Base-by-base conservation (phyloP, 495 filamentous ascomycete genomes). In the Podospora bellae-mahoneyi region DNA sequence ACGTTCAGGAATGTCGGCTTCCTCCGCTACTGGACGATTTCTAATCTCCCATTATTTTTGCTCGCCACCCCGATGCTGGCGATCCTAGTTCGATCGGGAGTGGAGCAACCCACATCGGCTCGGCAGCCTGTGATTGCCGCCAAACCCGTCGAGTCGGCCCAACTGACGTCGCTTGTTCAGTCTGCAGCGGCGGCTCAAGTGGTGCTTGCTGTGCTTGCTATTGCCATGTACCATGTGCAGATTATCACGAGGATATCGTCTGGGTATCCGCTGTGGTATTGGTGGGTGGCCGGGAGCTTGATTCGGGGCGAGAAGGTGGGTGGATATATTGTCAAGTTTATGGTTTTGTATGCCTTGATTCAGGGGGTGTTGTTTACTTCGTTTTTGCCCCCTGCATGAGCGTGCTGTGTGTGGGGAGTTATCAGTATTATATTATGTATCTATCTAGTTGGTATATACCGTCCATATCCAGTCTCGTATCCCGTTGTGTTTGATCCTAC, bases 161-260 rank as follows among this genome's bases (percentile, higher is more conserved):
- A 72, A 23, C 69, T 73, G 53, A 59, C 66, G 57, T 53, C 69
- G 64, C 72, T 78, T 66, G 76, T 84, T 68, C 82, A 70, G 66
- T 85, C 87, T 10, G 81, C 95, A 65, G 91, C 92, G 10, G 77
- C 90, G 27, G 84, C 87, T 2, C 93, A 98, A 76, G 76, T 93
- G 2, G 53, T 94, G 2, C 79, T 99, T 34, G 88, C 90, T 0
- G 68, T 86, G 13, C 77, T 94, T 71, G 91, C 92, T 7, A 72
- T 94, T 28, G 90, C 89, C 9, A 91, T 78, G 60, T 96, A 94
- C 70, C 95, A 99, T 70, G 90, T 97, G 15, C 95, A 99, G 77
- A 96, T 98, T 66, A 89, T 98, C 69, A 95, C 90, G 53, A 85
- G 95, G 34, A 87, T 99, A 18, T 90, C 92, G 2, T 97, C 94